These are phyloP conservation scores for Westerdykella aurantiaca DNA, from an alignment of 2,329 filamentous ascomycete genomes.

Conservation along the genomic window DNA sequence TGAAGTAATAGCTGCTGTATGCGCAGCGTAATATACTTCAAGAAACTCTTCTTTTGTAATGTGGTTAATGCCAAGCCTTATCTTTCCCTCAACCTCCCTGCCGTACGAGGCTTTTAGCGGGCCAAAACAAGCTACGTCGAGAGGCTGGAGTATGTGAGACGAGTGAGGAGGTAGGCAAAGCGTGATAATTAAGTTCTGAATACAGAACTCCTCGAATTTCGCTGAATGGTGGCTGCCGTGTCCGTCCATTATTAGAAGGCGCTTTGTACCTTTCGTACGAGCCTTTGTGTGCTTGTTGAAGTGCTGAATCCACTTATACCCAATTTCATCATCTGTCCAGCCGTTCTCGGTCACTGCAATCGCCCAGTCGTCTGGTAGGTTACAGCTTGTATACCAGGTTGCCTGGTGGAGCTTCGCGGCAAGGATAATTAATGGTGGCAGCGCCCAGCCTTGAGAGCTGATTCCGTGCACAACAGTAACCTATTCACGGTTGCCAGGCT, in stretches of 20 bases:
- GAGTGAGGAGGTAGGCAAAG: constrained; percentile 1
- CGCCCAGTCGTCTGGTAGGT: constrained; percentile 3
- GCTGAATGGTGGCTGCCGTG: constrained; percentile 30
- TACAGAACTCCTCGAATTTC: constrained; percentile 17
- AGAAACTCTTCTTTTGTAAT: constrained; percentile 14
- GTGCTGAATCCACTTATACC: constrained; percentile 3
- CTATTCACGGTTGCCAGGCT: too few species aligned
- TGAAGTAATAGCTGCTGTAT: constrained; percentile 10
- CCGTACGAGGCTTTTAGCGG: constrained; percentile 21
- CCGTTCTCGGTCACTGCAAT: constrained; percentile 4
- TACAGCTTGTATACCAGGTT: background rate
- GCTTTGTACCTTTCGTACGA: constrained; percentile 19
- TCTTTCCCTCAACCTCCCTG: constrained; percentile 20
- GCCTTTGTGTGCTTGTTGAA: constrained; percentile 13
- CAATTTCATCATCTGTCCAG: constrained; percentile 4
- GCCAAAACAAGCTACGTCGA: constrained; percentile 14
- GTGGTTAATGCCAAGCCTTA: constrained; percentile 20
- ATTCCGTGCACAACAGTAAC: constrained; percentile 2
- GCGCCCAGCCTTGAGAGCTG: background rate
- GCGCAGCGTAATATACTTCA: constrained; percentile 3
- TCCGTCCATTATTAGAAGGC: constrained; percentile 36
- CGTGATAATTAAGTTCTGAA: too few species aligned
- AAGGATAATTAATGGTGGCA: background rate
- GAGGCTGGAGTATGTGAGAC: constrained; percentile 12
- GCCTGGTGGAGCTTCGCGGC: background rate